Evolutionary conservation across 2,329 filamentous ascomycete genomes (phyloP), one percentile per base, ranked within the genome.

Genomic region (Hymenoscyphus linearis): DNA sequence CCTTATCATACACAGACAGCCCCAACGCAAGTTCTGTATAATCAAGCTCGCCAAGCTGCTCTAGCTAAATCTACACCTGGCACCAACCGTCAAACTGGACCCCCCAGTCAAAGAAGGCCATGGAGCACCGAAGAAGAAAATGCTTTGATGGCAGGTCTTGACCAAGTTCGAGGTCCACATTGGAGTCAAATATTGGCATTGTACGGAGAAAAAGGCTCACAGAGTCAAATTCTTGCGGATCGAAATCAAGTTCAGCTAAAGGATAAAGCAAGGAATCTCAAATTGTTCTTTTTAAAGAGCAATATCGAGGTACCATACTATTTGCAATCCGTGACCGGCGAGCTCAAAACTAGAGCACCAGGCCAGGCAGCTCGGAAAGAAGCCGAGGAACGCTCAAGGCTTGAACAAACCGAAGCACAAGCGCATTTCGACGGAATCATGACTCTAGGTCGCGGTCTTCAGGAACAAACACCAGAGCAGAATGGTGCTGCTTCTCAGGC

Each of bases 71-170:
- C 80, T n/a, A 81, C 80, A 2, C 78, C 82, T 1, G 65, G 61
- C 27, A 79, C 77, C 56, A 77, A 76, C 60, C 78, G 80, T 56
- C 78, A 81, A 60, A 77, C 80, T 0, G 80, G 81, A 10, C 72
- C 80, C 12, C 82, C 81, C 4, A 82, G 78, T 58, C 67, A 83
- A 68, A 83, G 92, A 35, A 84, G 92, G 31, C 91, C 92, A 0
- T 96, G 92, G 92, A 91, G 88, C 0, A 86, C 89, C 3, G 90
- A 95, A 65, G 92, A 96, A 75, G 92, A 96, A 72, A 91, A 92
- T 73, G 91, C 92, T 0, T 80, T 96, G 18, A 93, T 96, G 88
- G 85, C 89, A 55, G 92, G 92, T 0, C 83, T 96, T 3, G 92
- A 96, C 70, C 85, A 89, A 72, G 92, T 96, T 54, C 92, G 93